A percentile compares a stretch with the other conserved stretches of the same genome.
Conservation (phyloP, 768 basidiomycete species). For the Rhizopogon vulgaris region DNA sequence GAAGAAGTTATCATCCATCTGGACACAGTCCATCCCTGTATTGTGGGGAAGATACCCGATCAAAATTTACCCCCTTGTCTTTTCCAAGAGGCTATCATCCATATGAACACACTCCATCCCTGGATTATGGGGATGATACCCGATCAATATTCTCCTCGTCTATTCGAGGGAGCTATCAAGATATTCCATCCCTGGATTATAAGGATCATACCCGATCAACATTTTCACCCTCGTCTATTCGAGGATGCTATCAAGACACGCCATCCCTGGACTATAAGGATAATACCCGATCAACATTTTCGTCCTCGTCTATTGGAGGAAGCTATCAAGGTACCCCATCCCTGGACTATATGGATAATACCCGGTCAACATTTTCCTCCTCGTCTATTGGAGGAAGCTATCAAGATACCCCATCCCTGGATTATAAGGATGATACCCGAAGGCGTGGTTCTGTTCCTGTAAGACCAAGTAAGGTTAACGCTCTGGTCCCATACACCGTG, state of each 20-base stretch:
- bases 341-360: no score
- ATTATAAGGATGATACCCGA: slow-evolving; percentile 11
- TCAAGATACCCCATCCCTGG: slow-evolving; percentile 17
- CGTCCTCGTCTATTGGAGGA: neutral
- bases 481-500: no score
- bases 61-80: slow-evolving; percentile 13
- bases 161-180: no score
- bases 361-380: slow-evolving; percentile 14
- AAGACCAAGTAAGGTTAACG: no score
- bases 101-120: neutral
- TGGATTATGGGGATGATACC: no score
- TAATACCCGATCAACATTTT: no score
- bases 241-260: slow-evolving; percentile 1
- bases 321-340: slow-evolving; percentile 10
- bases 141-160: neutral
- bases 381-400: slow-evolving; percentile 2
- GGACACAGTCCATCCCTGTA: slow-evolving; percentile 12
- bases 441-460: no score
- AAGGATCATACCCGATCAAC: slow-evolving; percentile 11
- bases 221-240: slow-evolving; percentile 10
- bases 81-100: slow-evolving; percentile 11
- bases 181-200: slow-evolving; percentile 14
- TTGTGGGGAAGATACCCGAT: slow-evolving; percentile 9
- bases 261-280: no score
- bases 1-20: no score